Evolutionary conservation across 305 asterid species (phyloP), one percentile per base, ranked within the genome.

Genomic region (Ilex paraguariensis): DNA sequence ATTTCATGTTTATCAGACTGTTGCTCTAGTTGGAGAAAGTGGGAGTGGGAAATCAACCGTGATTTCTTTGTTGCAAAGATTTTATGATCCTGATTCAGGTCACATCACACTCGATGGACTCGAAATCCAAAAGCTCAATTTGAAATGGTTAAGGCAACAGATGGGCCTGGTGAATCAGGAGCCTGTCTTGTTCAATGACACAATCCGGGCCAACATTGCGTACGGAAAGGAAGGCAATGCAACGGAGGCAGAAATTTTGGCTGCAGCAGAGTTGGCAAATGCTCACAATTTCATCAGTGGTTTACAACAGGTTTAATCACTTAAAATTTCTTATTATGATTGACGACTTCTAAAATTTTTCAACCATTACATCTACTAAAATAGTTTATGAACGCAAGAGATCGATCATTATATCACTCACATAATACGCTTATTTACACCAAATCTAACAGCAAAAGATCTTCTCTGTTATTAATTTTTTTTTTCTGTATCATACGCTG

Each of bases 161-260:
- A 87, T 80, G 84, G 91, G 95, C 48, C 76, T 87, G 4, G 95
- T 87, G 65, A 79, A 89, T 79, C 95, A 84, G 69, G 95, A 87
- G 69, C 87, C 95, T 13, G 46, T 84, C 54, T 32, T 86, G 63
- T 84, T 86, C 57, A 36, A 36, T 36, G 42, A 36, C 6, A 36
- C 42, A 36, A 36, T 36, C 9, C 6, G 42, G 9, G 42, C 79
- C 53, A 87, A 87, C 79, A 80, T 87, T 57, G 85, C 80, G 5
- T 84, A 84, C 15, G 95, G 95, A 3, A 87, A 87, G 64, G 84
- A 71, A 21, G 84, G 83, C 13, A 56, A 67, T 14, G 82, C 84
- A 3, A 76, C 79, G 0, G 89, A 84, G 69, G 87, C 84, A 0
- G 91, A 84, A 69, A 66, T 84, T 51, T 61, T 73, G 45, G 78